Evolutionary conservation across 225 moss, liverwort and hornwort species (phyloP), one percentile per base, ranked within the genome.

Genomic region (Polytrichum commune): DNA sequence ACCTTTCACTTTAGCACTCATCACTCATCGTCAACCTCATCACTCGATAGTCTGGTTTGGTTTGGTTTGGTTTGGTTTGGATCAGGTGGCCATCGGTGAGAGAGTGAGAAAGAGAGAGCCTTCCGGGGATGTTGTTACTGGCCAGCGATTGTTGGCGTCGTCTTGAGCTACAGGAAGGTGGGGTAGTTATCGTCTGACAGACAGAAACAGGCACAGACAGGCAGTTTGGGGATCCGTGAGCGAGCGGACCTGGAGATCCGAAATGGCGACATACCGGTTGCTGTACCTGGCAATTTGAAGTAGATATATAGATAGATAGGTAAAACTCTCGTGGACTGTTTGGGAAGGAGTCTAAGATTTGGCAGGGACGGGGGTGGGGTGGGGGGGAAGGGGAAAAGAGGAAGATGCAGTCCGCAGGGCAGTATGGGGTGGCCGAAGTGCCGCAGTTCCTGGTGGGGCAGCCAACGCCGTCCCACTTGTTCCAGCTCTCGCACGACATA

Each of bases 361-460:
- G 33, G 32, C 13, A 65, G 19, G 19, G 35, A 2, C 9, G 35
- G 35, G 33, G 33, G 8, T 8, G 33, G 33, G 33, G 33, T 33
- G 33, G 1, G 33, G 33, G 9, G 9, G 8, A 33, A 23, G 57
- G 8, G 66, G 77, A 68, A 35, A 65, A 66, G 65, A 83, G 65
- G 75, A 84, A 84, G 75, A 88, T 88, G 88, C 88, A 88, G 75
- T 77, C 77, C 70, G 73, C 82, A 75, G 88, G 85, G 70, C 88
- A 88, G 80, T 88, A 85, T 85, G 88, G 88, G 32, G 85, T 88
- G 54, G 67, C 84, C 62, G 88, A 88, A 74, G 79, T 79, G 76
- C 87, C 84, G 66, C 84, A 81, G 84, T 88, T 84, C 64, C 69
- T 81, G 65, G 84, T 88, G 79, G 82, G 77, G 63, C 74, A 85